Evolutionary conservation across 345 rosid genomes (phyloP).

Genomic region (Dimocarpus longan): DNA sequence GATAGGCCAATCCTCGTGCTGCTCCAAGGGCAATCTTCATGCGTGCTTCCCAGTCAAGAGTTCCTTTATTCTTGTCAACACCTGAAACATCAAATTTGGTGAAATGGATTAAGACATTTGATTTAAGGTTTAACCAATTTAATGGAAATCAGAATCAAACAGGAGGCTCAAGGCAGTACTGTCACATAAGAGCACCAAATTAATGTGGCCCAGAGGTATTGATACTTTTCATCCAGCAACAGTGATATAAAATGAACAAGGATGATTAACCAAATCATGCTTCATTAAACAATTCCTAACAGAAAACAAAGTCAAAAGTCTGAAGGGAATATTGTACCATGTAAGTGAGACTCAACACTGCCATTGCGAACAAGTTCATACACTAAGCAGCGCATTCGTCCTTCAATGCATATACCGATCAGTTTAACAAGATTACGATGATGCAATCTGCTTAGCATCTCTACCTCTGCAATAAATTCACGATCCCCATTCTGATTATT

Average conservation of each 20-base stretch:
- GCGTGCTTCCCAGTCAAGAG: slow-evolving; percentile 97
- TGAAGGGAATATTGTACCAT: slow-evolving; percentile 56
- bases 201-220: background rate
- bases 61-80: slow-evolving; percentile 61
- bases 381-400: slow-evolving; percentile 79
- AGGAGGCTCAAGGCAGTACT: background rate
- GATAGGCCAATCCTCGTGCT: slow-evolving; percentile 97
- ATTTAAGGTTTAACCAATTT: slow-evolving; percentile 4
- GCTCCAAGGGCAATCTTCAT: slow-evolving; percentile 99
- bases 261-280: background rate
- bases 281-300: background rate
- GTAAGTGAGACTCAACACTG: slow-evolving; percentile 98
- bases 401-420: slow-evolving; percentile 95
- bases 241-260: background rate
- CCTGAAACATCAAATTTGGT: slow-evolving; percentile 40
- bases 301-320: background rate
- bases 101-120: background rate
- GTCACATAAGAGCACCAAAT: background rate
- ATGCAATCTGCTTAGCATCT: slow-evolving; percentile 98
- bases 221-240: background rate
- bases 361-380: slow-evolving; percentile 96
- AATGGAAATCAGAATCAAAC: slow-evolving; percentile 9
- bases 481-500: slow-evolving; percentile 88
- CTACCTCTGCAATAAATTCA: slow-evolving; percentile 96
- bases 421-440: slow-evolving; percentile 99